Evolutionary conservation across 169 alveolate genomes (phyloP).

Genomic region (Amoebophrya sp.): DNA sequence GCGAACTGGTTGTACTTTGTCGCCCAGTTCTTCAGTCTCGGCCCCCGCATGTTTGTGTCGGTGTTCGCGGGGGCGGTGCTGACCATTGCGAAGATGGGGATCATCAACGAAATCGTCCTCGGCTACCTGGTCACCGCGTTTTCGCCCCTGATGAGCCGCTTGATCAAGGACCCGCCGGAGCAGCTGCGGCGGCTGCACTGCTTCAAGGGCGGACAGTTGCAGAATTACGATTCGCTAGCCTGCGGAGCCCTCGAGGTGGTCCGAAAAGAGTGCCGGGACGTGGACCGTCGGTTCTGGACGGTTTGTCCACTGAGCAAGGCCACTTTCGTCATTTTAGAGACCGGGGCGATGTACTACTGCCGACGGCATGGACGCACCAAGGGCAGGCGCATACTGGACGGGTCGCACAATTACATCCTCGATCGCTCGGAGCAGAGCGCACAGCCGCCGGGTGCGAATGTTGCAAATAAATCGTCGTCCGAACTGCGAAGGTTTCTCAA

Average conservation of each 20-base stretch:
- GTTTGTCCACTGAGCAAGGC: neutral
- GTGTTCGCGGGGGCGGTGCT: neutral
- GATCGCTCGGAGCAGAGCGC: too few species aligned
- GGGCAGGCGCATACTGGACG: too few species aligned
- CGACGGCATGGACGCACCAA: neutral
- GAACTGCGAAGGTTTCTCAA: too few species aligned
- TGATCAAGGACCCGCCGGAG: neutral
- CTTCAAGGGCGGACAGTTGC: neutral
- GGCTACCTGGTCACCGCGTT: neutral
- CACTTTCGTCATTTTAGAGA: neutral
- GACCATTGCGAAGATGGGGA: neutral
- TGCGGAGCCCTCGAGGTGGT: neutral
- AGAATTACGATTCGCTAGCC: neutral
- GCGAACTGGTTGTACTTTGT: too few species aligned
- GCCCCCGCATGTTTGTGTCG: too few species aligned
- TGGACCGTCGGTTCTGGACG: neutral
- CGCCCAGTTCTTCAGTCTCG: too few species aligned
- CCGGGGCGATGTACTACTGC: slow-evolving; percentile 1
- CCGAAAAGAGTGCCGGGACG: neutral
- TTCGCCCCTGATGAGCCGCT: neutral
- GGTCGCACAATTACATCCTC: too few species aligned
- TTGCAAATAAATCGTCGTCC: too few species aligned
- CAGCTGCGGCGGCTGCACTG: neutral
- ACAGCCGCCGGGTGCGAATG: too few species aligned
- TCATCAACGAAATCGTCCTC: neutral